Evolutionary conservation across 352 stramenopile species (phyloP), one percentile per base, ranked within the genome.

Genomic region (Phytophthora rubi): DNA sequence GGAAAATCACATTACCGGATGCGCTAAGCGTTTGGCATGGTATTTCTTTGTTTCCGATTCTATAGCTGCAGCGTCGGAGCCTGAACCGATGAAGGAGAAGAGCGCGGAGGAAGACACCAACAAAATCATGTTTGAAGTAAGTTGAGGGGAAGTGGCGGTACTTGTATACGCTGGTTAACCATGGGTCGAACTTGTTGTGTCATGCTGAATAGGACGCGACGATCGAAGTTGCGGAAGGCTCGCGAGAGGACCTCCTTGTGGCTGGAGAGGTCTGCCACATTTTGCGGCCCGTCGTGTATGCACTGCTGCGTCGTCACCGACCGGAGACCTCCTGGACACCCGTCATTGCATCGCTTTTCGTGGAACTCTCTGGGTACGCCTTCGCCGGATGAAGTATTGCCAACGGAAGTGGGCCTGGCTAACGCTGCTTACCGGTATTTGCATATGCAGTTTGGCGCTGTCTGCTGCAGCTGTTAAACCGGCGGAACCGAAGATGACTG

Each of bases 181-280:
- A 44, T 16, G 37, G 37, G 28, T 30, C 28, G 28, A 30, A 30
- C 4, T 30, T 30, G 28, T 61, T 37, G 15, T 2, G 47, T 45
- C 23, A 30, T 63, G 26, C 10, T 28, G 39, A 0, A 35, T 60
- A 91, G 86, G 75, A 92, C 32, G 73, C 85, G 47, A 85, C 85
- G 47, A 70, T 81, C 35, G 55, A 76, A 44, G 65, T 87, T 18
- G 66, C 61, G 0, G 68, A 83, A 18, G 66, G 65, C 13, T 60
- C 65, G 18, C 75, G 73, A 15, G 81, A 88, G 62, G 65, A 84
- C 32, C 30, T 89, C 55, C 75, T 94, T 13, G 54, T 94, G 28
- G 75, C 64, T 13, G 86, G 86, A 44, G 88, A 96, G 62, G 32
- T 94, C 47, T 85, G 92, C 30, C 88, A 96, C 55, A 91, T 94